A percentile compares a stretch with the other conserved stretches of the same genome.
Conservation (phyloP, 169 alveolate genomes). For the Babesia bigemina region DNA sequence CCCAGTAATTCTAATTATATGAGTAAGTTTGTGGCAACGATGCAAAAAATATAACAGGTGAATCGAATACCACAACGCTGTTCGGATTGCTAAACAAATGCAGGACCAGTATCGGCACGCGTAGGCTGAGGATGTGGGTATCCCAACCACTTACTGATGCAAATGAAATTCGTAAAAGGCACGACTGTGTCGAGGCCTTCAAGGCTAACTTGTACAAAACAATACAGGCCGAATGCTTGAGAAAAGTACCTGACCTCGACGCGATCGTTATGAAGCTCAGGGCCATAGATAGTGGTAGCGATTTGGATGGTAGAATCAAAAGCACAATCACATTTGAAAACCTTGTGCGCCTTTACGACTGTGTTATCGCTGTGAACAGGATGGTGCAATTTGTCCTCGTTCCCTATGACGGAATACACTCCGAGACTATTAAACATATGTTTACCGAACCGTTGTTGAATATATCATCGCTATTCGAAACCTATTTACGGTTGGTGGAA, state of each 20-base stretch:
- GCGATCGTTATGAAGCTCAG: conserved; percentile 64
- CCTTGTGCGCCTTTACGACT: conserved; percentile 65
- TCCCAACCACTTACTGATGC: conserved; percentile 92
- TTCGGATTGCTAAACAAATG: conserved; percentile 89
- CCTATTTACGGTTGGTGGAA: conserved; percentile 88
- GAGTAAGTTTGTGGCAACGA: conserved; percentile 4
- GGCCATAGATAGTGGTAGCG: conserved; percentile 62
- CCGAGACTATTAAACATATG: conserved; percentile 62
- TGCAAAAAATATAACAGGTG: conserved; percentile 27
- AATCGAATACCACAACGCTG: conserved; percentile 61
- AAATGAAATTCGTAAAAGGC: conserved; percentile 87
- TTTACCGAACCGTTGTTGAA: conserved; percentile 79
- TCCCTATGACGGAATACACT: conserved; percentile 70
- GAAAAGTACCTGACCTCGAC: conserved; percentile 84
- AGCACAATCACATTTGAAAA: conserved; percentile 69
- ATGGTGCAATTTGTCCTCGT: conserved; percentile 61
- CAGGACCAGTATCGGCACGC: conserved; percentile 91
- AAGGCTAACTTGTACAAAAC: conserved; percentile 69
- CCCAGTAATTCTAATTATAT: conserved; percentile 40
- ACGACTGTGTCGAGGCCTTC: conserved; percentile 92
- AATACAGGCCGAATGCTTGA: conserved; percentile 73
- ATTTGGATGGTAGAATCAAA: conserved; percentile 44
- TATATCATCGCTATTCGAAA: conserved; percentile 79
- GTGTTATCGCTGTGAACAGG: conserved; percentile 57
- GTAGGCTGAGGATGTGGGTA: conserved; percentile 92